Evolutionary conservation across 129 eudicot species (phyloP).

Genomic region (Chrysanthemum lavandulifolium): DNA sequence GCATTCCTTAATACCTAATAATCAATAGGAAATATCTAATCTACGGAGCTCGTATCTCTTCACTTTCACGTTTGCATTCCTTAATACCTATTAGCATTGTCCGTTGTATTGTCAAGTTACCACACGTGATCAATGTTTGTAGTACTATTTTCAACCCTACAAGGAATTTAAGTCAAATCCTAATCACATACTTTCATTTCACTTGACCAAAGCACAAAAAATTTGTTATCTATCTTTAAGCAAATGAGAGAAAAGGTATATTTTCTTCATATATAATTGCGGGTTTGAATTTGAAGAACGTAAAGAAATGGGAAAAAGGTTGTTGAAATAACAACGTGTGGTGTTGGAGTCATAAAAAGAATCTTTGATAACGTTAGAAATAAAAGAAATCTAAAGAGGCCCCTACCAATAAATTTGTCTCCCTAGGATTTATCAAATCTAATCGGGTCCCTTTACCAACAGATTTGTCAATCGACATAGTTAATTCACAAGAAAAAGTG

Average conservation of each 20-base stretch:
- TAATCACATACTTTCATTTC: too few relatives aligned
- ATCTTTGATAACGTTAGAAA: constrained; percentile 26
- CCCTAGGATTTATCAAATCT: constrained; percentile 11
- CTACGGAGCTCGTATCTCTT: too few relatives aligned
- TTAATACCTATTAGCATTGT: too few relatives aligned
- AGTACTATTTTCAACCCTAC: too few relatives aligned
- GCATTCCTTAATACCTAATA: too few relatives aligned
- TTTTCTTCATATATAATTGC: neutral
- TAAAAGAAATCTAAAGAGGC: constrained; percentile 21
- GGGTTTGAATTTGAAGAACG: constrained; percentile 9
- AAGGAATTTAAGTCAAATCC: too few relatives aligned
- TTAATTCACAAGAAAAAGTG: neutral
- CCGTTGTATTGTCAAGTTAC: too few relatives aligned
- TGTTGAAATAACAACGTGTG: constrained; percentile 5
- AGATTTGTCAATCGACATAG: neutral
- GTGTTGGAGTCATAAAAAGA: constrained; percentile 20
- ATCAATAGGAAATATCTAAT: too few relatives aligned
- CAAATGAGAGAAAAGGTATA: neutral
- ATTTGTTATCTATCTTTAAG: neutral
- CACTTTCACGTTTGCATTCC: too few relatives aligned
- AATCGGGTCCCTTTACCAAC: constrained; percentile 14
- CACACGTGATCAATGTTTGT: too few relatives aligned
- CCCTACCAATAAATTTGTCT: constrained; percentile 25
- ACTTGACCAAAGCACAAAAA: neutral
- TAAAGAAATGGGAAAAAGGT: constrained; percentile 15